A percentile compares a stretch with the other conserved stretches of the same genome.
Conservation (phyloP, 2,329 filamentous ascomycete species). For the Aspergillus calidoustus region DNA sequence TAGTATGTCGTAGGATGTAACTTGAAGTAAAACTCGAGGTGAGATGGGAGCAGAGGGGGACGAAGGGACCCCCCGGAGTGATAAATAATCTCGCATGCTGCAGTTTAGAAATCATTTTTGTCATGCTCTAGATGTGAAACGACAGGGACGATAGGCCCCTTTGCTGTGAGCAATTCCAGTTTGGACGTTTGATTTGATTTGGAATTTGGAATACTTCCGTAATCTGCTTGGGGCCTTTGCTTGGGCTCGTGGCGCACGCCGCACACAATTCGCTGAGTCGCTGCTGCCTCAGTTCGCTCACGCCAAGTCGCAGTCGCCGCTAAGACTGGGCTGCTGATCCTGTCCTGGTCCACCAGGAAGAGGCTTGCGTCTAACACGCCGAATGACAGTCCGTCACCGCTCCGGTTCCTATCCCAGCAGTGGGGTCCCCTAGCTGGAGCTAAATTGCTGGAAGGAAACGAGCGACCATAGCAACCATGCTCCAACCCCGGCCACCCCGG, state of each 20-base stretch:
- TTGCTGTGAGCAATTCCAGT: constrained; percentile 19
- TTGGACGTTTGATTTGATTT: constrained; percentile 22
- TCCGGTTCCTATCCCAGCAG: constrained; percentile 21
- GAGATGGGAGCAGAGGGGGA: not conserved
- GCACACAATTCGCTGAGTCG: constrained; percentile 20
- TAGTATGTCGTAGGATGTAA: not conserved
- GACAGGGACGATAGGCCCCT: constrained; percentile 12
- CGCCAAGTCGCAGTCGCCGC: constrained; percentile 14
- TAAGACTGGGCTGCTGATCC: constrained; percentile 28
- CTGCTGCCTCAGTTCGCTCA: constrained; percentile 8
- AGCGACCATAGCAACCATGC: constrained; percentile 20
- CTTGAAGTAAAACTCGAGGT: constrained; percentile 3
- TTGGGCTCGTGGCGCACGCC: constrained; percentile 26
- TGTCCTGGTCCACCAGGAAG: constrained; percentile 15
- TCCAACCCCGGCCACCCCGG: constrained; percentile 12
- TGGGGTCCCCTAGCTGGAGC: constrained; percentile 23
- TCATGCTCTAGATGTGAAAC: constrained; percentile 22
- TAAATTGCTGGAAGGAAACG: not conserved
- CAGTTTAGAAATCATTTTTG: constrained; percentile 20
- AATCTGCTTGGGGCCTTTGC: constrained; percentile 1
- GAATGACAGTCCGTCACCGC: constrained; percentile 20
- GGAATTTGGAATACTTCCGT: constrained; percentile 27
- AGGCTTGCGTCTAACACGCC: constrained; percentile 22
- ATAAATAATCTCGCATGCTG: constrained; percentile 25
- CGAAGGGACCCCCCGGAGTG: constrained; percentile 12